Evolutionary conservation across 805 yeast species (phyloP).

Genomic region (Saccharomycopsis lassenensis): DNA sequence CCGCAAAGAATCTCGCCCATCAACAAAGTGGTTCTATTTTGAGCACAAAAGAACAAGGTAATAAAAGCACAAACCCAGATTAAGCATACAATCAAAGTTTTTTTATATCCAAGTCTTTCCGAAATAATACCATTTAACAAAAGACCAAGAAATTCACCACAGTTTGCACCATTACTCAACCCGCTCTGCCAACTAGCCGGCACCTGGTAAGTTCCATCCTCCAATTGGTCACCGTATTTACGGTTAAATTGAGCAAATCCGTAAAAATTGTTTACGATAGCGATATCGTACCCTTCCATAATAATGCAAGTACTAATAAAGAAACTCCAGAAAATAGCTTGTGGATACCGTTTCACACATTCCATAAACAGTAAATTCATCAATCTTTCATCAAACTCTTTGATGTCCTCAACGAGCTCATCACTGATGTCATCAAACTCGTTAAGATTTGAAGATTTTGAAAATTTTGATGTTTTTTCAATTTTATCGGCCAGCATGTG

Average conservation of each 20-base stretch:
- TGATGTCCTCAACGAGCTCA: no score
- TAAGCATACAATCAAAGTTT: constrained; percentile 3
- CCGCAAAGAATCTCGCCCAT: constrained; percentile 34
- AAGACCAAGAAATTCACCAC: no score
- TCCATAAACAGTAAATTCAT: no score
- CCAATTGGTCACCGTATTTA: neutral
- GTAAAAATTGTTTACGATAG: constrained; percentile 19
- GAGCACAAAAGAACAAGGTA: constrained; percentile 36
- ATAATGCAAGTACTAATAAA: constrained; percentile 27
- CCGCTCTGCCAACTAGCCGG: constrained; percentile 1
- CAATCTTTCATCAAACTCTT: no score
- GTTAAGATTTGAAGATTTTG: no score
- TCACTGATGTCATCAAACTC: no score
- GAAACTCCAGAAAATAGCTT: constrained; percentile 29
- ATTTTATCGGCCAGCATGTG: no score
- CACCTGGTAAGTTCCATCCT: neutral
- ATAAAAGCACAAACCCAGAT: constrained; percentile 29
- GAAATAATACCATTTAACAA: no score
- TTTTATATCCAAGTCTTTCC: constrained; percentile 31
- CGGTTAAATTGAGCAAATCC: constrained; percentile 20
- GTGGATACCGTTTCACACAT: constrained; percentile 30
- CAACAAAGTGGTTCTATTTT: constrained; percentile 26
- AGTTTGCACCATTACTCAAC: neutral
- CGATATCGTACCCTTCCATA: constrained; percentile 22
- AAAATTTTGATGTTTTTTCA: no score